Base-by-base conservation (phyloP, 2,329 filamentous ascomycete genomes). In the Aulographum hederae region DNA sequence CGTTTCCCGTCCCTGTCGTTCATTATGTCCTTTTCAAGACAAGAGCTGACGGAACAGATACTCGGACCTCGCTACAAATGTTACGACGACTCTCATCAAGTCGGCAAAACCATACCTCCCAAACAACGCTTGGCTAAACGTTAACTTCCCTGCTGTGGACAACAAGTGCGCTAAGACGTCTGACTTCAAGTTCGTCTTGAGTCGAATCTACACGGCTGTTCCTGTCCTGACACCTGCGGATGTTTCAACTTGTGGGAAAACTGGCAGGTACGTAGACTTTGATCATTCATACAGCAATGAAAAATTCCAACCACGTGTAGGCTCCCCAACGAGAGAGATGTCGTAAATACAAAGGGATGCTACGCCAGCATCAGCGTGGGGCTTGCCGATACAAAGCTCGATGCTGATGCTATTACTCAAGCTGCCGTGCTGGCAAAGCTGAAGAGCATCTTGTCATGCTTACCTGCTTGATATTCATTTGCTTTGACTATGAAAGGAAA, bases 21-120 rank as follows among this genome's bases (percentile, higher is more conserved):
- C n/a, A n/a, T n/a, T n/a, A n/a, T n/a, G n/a, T n/a, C n/a, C n/a
- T n/a, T n/a, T n/a, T n/a, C n/a, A n/a, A n/a, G n/a, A n/a, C n/a
- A n/a, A n/a, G n/a, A n/a, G n/a, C n/a, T n/a, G n/a, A n/a, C n/a
- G n/a, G n/a, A n/a, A n/a, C n/a, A n/a, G n/a, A n/a, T 80, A 80
- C 41, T 71, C 69, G 3, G 60, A 73, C 32, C 59, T 79, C 4
- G 65, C 73, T 1, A 53, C 63, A 10, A 67, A 63, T 17, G 44
- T 80, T 4, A 72, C 69, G 5, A 52, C 65, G 31, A 55, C 56
- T 3, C 43, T 80, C 25, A 45, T 75, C 18, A 56, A 49, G 2
- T 58, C 63, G 0, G 71, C 71, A 25, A 57, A 57, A 25, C 75
- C 76, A 0, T 78, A 75, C 43, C 57, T 80, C 3, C 73, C 75